A percentile compares a stretch with the other conserved stretches of the same genome.
These are phyloP conservation scores for Erysiphe neolycopersici DNA, from an alignment of 2,329 filamentous ascomycete species.

Conservation along the genomic window DNA sequence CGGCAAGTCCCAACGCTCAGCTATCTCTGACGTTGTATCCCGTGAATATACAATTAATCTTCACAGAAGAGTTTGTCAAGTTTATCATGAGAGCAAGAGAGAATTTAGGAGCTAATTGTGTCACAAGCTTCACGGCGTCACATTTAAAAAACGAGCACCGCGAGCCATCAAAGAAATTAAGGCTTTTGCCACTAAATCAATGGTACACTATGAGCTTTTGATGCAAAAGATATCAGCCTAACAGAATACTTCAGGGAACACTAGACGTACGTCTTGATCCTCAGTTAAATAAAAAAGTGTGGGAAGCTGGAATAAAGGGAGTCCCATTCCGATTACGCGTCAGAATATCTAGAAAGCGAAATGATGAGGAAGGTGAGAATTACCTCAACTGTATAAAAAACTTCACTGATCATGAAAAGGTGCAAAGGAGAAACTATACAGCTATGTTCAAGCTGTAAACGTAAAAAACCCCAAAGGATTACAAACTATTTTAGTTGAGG, in stretches of 20 bases:
- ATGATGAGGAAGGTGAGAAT: slow-evolving; percentile 68
- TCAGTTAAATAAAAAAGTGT: slow-evolving; percentile 99
- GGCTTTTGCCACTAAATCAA: slow-evolving; percentile 71
- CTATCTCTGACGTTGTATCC: slow-evolving; percentile 95
- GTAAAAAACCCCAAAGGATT: slow-evolving; percentile 99
- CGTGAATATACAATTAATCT: slow-evolving; percentile 99
- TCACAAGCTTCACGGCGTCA: slow-evolving; percentile 68
- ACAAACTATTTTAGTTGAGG: slow-evolving; percentile 65
- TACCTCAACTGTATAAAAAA: neutral
- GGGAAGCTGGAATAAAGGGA: slow-evolving; percentile 97
- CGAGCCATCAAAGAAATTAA: slow-evolving; percentile 99
- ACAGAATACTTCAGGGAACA: slow-evolving; percentile 43
- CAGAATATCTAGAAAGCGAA: slow-evolving; percentile 97
- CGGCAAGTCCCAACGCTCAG: slow-evolving; percentile 57
- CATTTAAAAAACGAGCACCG: slow-evolving; percentile 99
- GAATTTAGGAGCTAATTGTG: slow-evolving; percentile 21
- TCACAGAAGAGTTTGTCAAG: slow-evolving; percentile 81
- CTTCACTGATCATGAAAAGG: slow-evolving; percentile 38
- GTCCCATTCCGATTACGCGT: slow-evolving; percentile 92
- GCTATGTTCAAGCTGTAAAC: slow-evolving; percentile 98
- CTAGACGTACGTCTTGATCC: slow-evolving; percentile 93
- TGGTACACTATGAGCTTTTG: slow-evolving; percentile 38
- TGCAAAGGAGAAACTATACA: slow-evolving; percentile 99
- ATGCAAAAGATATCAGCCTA: neutral
- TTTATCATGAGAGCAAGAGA: neutral